Percentiles rank a stretch among this genome's conserved stretches.
These are phyloP conservation scores for Remersonia thermophila DNA, from an alignment of 2,329 filamentous ascomycete genomes.

Conservation along the genomic window DNA sequence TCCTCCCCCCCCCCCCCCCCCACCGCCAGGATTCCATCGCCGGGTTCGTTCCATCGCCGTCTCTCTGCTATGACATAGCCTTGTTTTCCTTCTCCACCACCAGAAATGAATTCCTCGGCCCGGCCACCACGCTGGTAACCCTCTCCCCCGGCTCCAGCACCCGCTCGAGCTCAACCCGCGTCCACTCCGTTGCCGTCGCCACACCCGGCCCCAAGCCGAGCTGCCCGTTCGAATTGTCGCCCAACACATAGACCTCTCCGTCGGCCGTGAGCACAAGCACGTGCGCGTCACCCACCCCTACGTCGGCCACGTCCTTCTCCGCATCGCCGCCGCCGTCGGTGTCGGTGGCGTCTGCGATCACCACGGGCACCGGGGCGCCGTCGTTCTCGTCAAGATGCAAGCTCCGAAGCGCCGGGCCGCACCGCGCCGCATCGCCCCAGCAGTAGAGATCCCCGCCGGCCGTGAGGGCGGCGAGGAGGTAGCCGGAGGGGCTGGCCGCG, in stretches of 20 bases:
- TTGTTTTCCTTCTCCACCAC: conserved; percentile 18
- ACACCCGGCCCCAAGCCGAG: conserved; percentile 31
- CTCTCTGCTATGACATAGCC: too few relatives aligned
- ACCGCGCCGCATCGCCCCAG: conserved; percentile 39
- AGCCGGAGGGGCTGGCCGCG: conserved; percentile 36
- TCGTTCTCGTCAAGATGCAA: conserved; percentile 21
- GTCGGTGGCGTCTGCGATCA: conserved; percentile 20
- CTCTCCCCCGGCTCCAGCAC: conserved; percentile 14
- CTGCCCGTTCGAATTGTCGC: conserved; percentile 47
- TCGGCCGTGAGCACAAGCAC: conserved; percentile 41
- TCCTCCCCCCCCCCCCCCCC: too few relatives aligned
- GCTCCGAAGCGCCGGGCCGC: neutral
- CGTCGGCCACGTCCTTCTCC: conserved; percentile 41
- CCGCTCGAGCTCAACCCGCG: conserved; percentile 17
- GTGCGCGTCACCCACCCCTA: conserved; percentile 47
- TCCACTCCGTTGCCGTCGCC: conserved; percentile 23
- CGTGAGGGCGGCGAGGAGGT: conserved; percentile 45
- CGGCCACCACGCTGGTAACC: conserved; percentile 34
- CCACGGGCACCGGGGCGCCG: conserved; percentile 30
- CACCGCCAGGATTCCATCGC: too few relatives aligned
- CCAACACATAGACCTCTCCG: conserved; percentile 41
- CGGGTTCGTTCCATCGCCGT: too few relatives aligned
- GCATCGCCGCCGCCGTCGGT: conserved; percentile 13
- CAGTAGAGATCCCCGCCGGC: conserved; percentile 45
- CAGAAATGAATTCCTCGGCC: conserved; percentile 38